Evolutionary conservation across 2,329 filamentous ascomycete species (phyloP), one percentile per base, ranked within the genome.

Genomic region (Epichloe sylvatica): DNA sequence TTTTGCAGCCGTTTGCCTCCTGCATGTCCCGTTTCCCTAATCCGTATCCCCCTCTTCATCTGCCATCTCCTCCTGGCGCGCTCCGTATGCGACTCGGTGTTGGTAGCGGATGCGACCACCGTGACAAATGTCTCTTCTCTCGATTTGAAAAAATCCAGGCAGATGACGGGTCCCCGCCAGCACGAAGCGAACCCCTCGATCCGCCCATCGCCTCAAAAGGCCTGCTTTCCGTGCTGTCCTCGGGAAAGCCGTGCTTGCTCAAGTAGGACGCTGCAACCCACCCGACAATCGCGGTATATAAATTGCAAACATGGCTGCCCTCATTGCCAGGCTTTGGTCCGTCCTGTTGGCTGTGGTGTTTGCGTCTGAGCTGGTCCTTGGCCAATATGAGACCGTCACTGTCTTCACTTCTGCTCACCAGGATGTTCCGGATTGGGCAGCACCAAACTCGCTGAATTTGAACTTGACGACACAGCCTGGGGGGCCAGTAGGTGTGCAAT

Each of bases 361-460:
- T 36, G 63, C 58, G 51, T 60, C 59, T 49, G 59, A 60, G 48
- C 53, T 62, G 46, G 60, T 57, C 21, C 45, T 65, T 52, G 62
- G 64, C 41, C 60, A 67, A 49, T 52, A 64, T 46, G 57, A 61
- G 37, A 8, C 21, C 35, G 59, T 62, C 49, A 60, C 60, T 47
- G 47, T 52, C 33, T 48, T 51, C n/a, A 70, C 67, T 34, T 61
- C 64, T 23, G 54, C 65, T 11, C 57, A 67, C 51, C 54, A 56
- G 36, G 59, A 67, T 2, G 57, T 68, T 0, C 67, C 70, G 3
- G 56, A 60, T 33, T 73, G 67, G 69, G 64, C 68, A 48, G 49
- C 58, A 3, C 58, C 62, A 19, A 69, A 64, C 37, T 62, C 64
- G 45, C 67, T 76, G 65, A 63, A 67, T 40, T 61, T 76, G 45